Evolutionary conservation across 805 yeast species (phyloP).

Genomic region (Candida sanyiensis): DNA sequence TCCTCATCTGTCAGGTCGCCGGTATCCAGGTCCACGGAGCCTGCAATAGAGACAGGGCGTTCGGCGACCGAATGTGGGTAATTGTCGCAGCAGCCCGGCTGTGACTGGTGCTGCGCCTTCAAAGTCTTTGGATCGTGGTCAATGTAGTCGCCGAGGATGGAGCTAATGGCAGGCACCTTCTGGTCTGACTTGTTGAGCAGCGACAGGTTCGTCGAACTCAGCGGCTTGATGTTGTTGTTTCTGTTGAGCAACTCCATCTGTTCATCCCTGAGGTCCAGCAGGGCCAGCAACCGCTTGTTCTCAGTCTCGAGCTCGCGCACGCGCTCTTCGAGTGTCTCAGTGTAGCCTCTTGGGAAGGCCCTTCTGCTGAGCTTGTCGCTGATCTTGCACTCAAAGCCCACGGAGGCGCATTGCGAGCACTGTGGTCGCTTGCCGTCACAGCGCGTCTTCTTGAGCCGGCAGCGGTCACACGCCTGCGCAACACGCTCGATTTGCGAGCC

Average conservation of each 20-base stretch:
- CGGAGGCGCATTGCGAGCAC: constrained; percentile 77
- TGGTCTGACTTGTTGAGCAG: constrained; percentile 26
- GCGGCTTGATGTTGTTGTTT: constrained; percentile 19
- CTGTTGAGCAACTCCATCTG: constrained; percentile 41
- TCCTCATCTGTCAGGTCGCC: constrained; percentile 48
- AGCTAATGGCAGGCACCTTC: constrained; percentile 1
- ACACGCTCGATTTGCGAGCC: constrained; percentile 63
- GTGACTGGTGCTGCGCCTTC: constrained; percentile 30
- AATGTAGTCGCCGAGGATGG: constrained; percentile 14
- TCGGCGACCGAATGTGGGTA: constrained; percentile 52
- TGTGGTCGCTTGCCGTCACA: constrained; percentile 71
- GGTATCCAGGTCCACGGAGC: constrained; percentile 44
- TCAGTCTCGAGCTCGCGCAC: constrained; percentile 83
- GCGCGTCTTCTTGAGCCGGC: constrained; percentile 72
- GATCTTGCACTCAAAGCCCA: constrained; percentile 85
- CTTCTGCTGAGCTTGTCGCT: constrained; percentile 79
- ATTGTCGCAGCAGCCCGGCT: constrained; percentile 52
- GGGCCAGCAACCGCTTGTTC: constrained; percentile 59
- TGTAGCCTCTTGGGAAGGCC: constrained; percentile 88
- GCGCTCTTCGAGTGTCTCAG: constrained; percentile 83
- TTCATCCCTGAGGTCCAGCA: constrained; percentile 60
- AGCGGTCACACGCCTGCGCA: constrained; percentile 90
- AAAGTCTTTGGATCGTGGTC: constrained; percentile 29
- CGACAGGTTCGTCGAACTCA: constrained; percentile 32
- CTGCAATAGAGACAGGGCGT: constrained; percentile 59